phyloP scores from a whole-genome alignment of 495 filamentous ascomycete genomes.

The Penicillium simplicissimum region DNA sequence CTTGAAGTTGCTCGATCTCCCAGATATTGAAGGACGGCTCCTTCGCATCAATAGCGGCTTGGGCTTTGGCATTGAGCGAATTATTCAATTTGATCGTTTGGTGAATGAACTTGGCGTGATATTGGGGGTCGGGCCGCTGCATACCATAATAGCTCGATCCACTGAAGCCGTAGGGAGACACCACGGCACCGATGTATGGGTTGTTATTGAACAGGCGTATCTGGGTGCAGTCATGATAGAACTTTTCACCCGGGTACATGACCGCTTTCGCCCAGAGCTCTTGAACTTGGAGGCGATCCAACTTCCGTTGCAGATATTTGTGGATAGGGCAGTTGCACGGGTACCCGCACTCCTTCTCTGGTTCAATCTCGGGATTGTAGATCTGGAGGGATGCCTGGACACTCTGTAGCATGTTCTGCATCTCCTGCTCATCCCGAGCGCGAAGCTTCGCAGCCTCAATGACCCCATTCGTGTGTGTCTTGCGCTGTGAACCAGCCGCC shows the following conservation, averaged over 20 bases:
- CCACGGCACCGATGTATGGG: conserved; percentile 33
- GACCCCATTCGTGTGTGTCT: neutral
- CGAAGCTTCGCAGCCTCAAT: conserved; percentile 2
- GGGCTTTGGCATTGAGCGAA: conserved; percentile 38
- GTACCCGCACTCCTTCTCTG: conserved; percentile 43
- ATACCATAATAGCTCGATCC: conserved; percentile 13
- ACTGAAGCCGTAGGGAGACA: conserved; percentile 27
- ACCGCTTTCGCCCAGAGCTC: conserved; percentile 48
- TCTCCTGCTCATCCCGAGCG: conserved; percentile 31
- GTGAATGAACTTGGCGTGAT: conserved; percentile 30
- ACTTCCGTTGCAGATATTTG: conserved; percentile 34
- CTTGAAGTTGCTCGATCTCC: conserved; percentile 25
- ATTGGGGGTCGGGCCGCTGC: conserved; percentile 22
- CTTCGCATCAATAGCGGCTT: conserved; percentile 33
- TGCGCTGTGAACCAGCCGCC: neutral
- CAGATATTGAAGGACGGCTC: conserved; percentile 46
- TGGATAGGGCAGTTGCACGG: conserved; percentile 37
- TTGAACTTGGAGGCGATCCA: conserved; percentile 35
- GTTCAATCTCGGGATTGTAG: conserved; percentile 51
- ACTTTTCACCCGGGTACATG: conserved; percentile 50
- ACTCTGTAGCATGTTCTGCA: conserved; percentile 41
- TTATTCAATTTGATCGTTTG: conserved; percentile 33
- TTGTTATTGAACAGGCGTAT: conserved; percentile 28
- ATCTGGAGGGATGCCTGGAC: conserved; percentile 37
- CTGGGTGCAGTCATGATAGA: conserved; percentile 38